Base-by-base conservation (phyloP, 2,329 filamentous ascomycete species). In the Trichoderma simmonsii region DNA sequence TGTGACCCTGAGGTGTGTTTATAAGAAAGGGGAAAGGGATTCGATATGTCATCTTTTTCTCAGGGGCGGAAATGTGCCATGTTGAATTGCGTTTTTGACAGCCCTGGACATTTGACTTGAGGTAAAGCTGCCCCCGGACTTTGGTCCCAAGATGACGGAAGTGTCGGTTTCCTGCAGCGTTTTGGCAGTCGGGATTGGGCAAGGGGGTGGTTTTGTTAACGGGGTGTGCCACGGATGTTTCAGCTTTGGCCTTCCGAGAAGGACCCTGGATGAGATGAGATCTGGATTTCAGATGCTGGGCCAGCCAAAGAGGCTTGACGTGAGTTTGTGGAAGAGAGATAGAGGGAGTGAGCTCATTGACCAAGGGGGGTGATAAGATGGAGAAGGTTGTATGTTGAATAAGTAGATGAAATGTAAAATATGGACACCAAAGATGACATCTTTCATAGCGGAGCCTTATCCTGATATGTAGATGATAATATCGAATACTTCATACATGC, bases 181-280 rank as follows among this genome's bases (percentile, higher is more conserved):
- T n/a, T n/a, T 15, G 24, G 51, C 43, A 57, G 24, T 3, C 14
- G 12, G 12, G 24, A 12, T 21, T 43, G 34, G 3, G 9, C 65
- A 68, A 59, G 18, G 65, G 18, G 36, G 12, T 32, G 15, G 6
- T 2, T 30, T 39, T 26, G 34, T n/a, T 21, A 6, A 43, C n/a
- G 26, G 36, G 36, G 21, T 15, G 28, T 61, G 36, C 65, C 30
- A 63, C 57, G 67, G 59, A 48, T 62, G 67, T 70, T 70, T 70
- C 67, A 63, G 54, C 57, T 70, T 39, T 34, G 51, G 36, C n/a
- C n/a, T 54, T 56, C 67, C 67, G 59, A 54, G 43, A 21, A 12
- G 43, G n/a, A 12, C 28, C 15, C n/a, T 43, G 32, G 39, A 62
- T 62, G 36, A 62, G 67, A 70, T 70, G 28, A 54, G 43, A 34